phyloP scores from a whole-genome alignment of 2,329 filamentous ascomycete genomes.

The Penicillium sp. region DNA sequence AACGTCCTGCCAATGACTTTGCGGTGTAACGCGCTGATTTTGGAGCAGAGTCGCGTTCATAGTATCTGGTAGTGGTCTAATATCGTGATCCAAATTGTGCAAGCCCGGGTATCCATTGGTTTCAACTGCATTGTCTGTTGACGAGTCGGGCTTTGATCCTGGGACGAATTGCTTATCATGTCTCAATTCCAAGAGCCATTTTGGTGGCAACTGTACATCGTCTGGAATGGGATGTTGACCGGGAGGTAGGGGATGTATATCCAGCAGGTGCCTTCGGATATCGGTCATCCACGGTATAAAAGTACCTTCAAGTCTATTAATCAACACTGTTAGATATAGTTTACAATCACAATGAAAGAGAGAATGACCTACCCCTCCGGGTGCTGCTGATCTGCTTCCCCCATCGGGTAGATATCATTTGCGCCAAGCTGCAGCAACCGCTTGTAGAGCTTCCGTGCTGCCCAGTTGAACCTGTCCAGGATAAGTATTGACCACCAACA shows the following conservation, averaged over 20 bases:
- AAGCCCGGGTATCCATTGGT: slow-evolving; percentile 20
- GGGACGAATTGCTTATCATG: background rate
- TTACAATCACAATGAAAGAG: background rate
- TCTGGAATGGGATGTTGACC: slow-evolving; percentile 66
- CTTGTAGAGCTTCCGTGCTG: slow-evolving; percentile 80
- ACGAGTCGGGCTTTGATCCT: background rate
- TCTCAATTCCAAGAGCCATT: slow-evolving; percentile 54
- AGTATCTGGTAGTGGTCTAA: slow-evolving; percentile 56
- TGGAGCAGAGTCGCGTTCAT: slow-evolving; percentile 55
- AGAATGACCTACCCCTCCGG: slow-evolving; percentile 68
- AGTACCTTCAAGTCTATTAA: slow-evolving; percentile 67
- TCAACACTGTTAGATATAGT: background rate
- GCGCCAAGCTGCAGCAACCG: slow-evolving; percentile 80
- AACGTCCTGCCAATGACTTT: slow-evolving; percentile 87
- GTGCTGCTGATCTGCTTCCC: slow-evolving; percentile 91
- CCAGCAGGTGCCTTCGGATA: slow-evolving; percentile 62
- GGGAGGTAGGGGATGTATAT: slow-evolving; percentile 64
- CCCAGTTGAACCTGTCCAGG: slow-evolving; percentile 75
- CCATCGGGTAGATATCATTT: slow-evolving; percentile 66
- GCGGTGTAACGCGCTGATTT: slow-evolving; percentile 72
- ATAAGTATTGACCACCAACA: slow-evolving; percentile 3
- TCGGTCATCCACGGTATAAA: slow-evolving; percentile 72
- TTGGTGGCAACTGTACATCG: slow-evolving; percentile 68
- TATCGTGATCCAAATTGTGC: slow-evolving; percentile 36
- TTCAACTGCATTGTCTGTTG: slow-evolving; percentile 3